Evolutionary conservation across 257 asterid species (phyloP).

Genomic region (Verbena officinalis): DNA sequence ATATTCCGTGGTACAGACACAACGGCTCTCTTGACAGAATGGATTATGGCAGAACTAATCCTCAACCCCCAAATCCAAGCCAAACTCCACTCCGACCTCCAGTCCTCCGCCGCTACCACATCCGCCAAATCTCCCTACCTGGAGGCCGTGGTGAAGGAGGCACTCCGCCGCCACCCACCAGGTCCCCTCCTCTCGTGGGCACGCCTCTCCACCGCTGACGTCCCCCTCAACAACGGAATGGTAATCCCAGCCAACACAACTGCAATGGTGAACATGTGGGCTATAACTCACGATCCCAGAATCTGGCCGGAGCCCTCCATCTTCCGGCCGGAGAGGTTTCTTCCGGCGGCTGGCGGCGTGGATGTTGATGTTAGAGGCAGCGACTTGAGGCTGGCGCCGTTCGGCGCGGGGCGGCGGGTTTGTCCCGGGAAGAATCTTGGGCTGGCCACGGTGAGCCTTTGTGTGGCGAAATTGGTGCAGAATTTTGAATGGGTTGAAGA

Average conservation of each 20-base stretch:
- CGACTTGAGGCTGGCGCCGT: conserved; percentile 59
- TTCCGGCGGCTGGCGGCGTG: conserved; percentile 29
- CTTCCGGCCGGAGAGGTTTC: conserved; percentile 49
- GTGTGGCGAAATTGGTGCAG: conserved; percentile 61
- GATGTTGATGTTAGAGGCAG: conserved; percentile 48
- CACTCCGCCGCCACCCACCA: conserved; percentile 60
- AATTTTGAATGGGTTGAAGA: conserved; percentile 38
- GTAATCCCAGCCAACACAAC: conserved; percentile 51
- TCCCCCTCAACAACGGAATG: conserved; percentile 53
- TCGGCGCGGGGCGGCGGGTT: conserved; percentile 63
- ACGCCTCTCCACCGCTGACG: conserved; percentile 44
- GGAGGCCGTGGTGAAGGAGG: conserved; percentile 52
- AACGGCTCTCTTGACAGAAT: conserved; percentile 51
- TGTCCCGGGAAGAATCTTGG: conserved; percentile 65
- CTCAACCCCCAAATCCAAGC: conserved; percentile 43
- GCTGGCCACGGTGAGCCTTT: conserved; percentile 44
- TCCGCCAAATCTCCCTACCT: conserved; percentile 46
- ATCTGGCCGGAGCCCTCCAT: conserved; percentile 40
- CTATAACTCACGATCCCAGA: conserved; percentile 51
- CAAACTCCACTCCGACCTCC: conserved; percentile 36
- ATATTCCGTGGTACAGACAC: conserved; percentile 65
- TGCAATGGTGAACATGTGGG: conserved; percentile 70
- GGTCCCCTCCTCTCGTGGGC: conserved; percentile 67
- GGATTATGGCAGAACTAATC: conserved; percentile 60
- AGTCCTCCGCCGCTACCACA: conserved; percentile 29